Base-by-base conservation (phyloP, 2,329 filamentous ascomycete genomes). In the Aspergillus novofumigatus region DNA sequence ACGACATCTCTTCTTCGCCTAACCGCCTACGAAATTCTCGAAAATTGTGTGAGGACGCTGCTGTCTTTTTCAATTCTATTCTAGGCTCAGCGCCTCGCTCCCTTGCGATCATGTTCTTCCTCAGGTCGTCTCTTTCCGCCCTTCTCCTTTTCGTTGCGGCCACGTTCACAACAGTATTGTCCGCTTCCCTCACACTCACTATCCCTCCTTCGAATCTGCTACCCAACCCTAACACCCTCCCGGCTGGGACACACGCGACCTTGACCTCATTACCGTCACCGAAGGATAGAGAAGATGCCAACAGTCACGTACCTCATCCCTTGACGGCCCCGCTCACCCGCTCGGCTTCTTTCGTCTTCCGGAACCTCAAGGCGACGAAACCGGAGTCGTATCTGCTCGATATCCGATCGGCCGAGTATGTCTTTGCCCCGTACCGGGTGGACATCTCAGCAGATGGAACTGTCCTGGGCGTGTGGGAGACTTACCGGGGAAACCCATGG, bases 401-500 rank as follows among this genome's bases (percentile, higher is more conserved):
- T 64, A 81, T 97, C 51, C 86, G 92, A 76, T 88, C 86, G 70
- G 78, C 83, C 28, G 88, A 90, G 55, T 86, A 89, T 73, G 81
- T 81, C 53, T 97, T 97, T 72, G 83, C 86, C 65, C 89, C 91
- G 10, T 79, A 95, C 72, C 83, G 93, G 48, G 83, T 97, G 29
- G 94, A 97, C 69, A 60, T 73, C 52, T 73, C 76, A 41, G 70
- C 75, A 23, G 72, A 76, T 64, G 73, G 74, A 57, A 74, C 79
- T 42, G 72, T 81, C 49, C 79, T 91, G 3, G 77, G 81, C 45
- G 86, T 86, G 28, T 94, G 90, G 88, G 90, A 93, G 79, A 96
- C 91, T 26, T 96, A 87, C 72, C 81, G 91, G 50, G 92, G 91
- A 0, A 93, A 96, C 67, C 90, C 94, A 65, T 97, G 93, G 92